Percentiles rank a stretch among this genome's conserved stretches.
Evolutionary conservation across 805 yeast species (phyloP).

Genomic region (Hemisphaericaspora nanyangensis): DNA sequence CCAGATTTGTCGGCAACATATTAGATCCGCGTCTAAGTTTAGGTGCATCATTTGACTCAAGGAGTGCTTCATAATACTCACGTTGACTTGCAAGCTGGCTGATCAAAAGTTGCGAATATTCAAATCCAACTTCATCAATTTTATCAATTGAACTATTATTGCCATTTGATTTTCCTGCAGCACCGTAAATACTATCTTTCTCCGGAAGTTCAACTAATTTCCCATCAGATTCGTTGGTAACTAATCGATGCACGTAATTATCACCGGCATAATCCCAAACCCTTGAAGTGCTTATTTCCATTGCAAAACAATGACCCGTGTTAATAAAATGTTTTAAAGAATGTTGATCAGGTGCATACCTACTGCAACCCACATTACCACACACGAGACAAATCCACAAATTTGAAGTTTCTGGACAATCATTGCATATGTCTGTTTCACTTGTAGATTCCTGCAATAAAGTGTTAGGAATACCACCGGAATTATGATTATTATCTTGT

Average conservation of each 20-base stretch:
- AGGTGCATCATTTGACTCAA: conserved; percentile 19
- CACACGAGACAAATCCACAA: conserved; percentile 89
- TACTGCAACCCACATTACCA: conserved; percentile 89
- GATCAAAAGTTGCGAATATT: conserved; percentile 73
- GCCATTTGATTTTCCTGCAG: conserved; percentile 6
- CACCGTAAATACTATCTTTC: conserved; percentile 15
- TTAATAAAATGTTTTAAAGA: conserved; percentile 76
- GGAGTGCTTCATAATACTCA: conserved; percentile 64
- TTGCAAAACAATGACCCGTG: conserved; percentile 84
- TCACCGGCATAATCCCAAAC: conserved; percentile 97
- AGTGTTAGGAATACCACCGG: background rate
- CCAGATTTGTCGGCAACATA: background rate
- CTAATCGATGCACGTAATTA: conserved; percentile 79
- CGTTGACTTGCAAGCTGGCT: conserved; percentile 84
- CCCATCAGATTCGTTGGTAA: conserved; percentile 85
- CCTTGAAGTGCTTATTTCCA: conserved; percentile 79
- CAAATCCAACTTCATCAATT: conserved; percentile 63
- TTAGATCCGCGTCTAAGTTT: conserved; percentile 19
- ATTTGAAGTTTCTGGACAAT: conserved; percentile 58
- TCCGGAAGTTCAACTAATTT: conserved; percentile 74
- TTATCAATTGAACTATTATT: conserved; percentile 17
- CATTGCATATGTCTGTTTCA: conserved; percentile 38
- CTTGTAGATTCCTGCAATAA: background rate
- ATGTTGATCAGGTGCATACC: conserved; percentile 77
- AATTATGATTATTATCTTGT: background rate